Conservation (phyloP, 2,329 filamentous ascomycete genomes). For the Sporothrix schenckii region DNA sequence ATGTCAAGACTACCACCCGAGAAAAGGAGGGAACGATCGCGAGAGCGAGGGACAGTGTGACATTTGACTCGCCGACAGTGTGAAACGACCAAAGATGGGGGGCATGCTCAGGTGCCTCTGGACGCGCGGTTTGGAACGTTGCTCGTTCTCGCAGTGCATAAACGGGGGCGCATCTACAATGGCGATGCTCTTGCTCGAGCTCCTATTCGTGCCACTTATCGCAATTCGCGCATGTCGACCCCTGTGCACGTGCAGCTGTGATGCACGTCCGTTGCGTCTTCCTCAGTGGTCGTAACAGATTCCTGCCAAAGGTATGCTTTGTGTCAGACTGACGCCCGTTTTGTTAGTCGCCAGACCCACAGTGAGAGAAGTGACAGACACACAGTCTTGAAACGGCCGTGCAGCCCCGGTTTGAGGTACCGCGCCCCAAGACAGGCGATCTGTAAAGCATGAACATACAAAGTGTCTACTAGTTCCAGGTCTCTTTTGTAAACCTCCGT, state of each 20-base stretch:
- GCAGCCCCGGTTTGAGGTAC: slow-evolving; percentile 19
- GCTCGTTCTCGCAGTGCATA: slow-evolving; percentile 12
- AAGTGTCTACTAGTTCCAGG: not conserved
- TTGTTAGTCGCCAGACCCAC: slow-evolving; percentile 14
- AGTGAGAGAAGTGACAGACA: not conserved
- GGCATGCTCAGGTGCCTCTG: not conserved
- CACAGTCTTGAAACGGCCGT: slow-evolving; percentile 24
- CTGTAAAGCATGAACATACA: slow-evolving; percentile 14
- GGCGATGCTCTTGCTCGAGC: not conserved
- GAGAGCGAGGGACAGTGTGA: not conserved
- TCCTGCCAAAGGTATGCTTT: not conserved
- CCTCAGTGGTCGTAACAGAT: not conserved
- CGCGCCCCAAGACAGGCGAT: slow-evolving; percentile 19
- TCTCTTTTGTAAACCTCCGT: not conserved
- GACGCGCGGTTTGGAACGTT: not conserved
- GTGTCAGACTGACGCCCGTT: not conserved
- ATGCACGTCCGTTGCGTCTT: not conserved
- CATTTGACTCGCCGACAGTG: not conserved
- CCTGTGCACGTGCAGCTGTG: not conserved
- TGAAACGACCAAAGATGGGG: not conserved
- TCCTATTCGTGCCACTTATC: too few species aligned
- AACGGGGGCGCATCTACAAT: not conserved
- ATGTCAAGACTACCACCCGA: not conserved
- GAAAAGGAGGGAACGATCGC: not conserved
- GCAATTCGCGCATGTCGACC: not conserved